Conservation (phyloP, 768 basidiomycete genomes). For the Lentinula guzmanii region DNA sequence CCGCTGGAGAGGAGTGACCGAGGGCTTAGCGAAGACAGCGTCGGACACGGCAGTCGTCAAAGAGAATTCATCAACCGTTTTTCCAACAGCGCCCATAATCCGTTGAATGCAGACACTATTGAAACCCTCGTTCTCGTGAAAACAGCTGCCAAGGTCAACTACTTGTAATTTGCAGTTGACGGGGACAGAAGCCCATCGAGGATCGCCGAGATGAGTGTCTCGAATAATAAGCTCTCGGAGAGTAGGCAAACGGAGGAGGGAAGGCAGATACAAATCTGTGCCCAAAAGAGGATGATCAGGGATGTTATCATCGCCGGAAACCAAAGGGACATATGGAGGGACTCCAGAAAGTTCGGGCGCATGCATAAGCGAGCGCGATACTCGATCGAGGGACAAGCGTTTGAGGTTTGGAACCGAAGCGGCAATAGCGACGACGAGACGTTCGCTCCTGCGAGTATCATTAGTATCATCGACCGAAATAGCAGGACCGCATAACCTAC, state of each 20-base stretch:
- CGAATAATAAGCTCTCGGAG: constrained; percentile 58
- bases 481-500: constrained; percentile 26
- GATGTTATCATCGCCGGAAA: constrained; percentile 55
- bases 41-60: constrained; percentile 42
- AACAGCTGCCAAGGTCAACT: constrained; percentile 54
- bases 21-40: constrained; percentile 35
- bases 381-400: constrained; percentile 52
- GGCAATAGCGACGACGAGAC: constrained; percentile 64
- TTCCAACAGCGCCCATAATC: constrained; percentile 55
- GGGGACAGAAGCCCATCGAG: constrained; percentile 46
- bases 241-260: constrained; percentile 56
- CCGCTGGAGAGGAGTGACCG: constrained; percentile 38
- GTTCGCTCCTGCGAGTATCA: constrained; percentile 46
- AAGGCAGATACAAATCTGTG: constrained; percentile 55
- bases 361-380: constrained; percentile 63
- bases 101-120: constrained; percentile 52
- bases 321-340: constrained; percentile 55
- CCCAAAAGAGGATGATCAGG: constrained; percentile 50
- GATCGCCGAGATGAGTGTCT: constrained; percentile 68
- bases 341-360: constrained; percentile 50
- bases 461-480: constrained; percentile 8
- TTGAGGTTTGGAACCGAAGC: constrained; percentile 49
- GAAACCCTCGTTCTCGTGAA: constrained; percentile 44
- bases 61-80: constrained; percentile 48
- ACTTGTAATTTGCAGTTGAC: constrained; percentile 46